phyloP scores from a whole-genome alignment of 257 asterid genomes.

The Lantana camara region DNA sequence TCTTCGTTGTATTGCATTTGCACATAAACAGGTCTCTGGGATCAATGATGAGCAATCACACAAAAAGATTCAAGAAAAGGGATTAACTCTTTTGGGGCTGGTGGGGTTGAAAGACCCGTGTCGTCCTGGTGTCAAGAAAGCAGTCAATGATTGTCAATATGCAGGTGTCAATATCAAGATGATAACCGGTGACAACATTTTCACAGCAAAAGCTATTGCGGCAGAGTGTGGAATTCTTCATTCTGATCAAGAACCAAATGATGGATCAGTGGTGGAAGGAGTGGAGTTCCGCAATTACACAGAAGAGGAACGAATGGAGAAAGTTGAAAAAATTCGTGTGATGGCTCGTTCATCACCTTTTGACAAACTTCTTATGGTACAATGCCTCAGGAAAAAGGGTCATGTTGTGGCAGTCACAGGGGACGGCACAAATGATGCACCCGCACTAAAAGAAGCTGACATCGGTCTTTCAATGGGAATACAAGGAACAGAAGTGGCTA shows the following conservation, averaged over 20 bases:
- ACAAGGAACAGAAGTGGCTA: constrained; percentile 59
- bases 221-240: constrained; percentile 53
- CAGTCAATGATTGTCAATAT: constrained; percentile 51
- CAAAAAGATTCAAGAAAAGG: constrained; percentile 30
- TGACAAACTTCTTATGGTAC: constrained; percentile 65
- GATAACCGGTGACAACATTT: constrained; percentile 60
- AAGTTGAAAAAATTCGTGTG: constrained; percentile 44
- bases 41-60: neutral
- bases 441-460: constrained; percentile 58
- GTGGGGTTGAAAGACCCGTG: constrained; percentile 64
- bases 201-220: constrained; percentile 63
- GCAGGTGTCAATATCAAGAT: constrained; percentile 61
- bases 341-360: constrained; percentile 69
- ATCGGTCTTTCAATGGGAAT: constrained; percentile 63
- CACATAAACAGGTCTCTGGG: constrained; percentile 37
- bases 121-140: constrained; percentile 50
- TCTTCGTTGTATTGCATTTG: constrained; percentile 57
- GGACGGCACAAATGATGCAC: constrained; percentile 56
- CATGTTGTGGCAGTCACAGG: constrained; percentile 67
- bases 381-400: constrained; percentile 54
- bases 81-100: constrained; percentile 42
- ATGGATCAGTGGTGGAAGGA: constrained; percentile 50
- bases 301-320: constrained; percentile 48
- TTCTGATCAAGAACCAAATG: constrained; percentile 11
- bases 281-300: constrained; percentile 47